Conservation (phyloP, 2,329 filamentous ascomycete genomes). For the Aspergillus eucalypticola region DNA sequence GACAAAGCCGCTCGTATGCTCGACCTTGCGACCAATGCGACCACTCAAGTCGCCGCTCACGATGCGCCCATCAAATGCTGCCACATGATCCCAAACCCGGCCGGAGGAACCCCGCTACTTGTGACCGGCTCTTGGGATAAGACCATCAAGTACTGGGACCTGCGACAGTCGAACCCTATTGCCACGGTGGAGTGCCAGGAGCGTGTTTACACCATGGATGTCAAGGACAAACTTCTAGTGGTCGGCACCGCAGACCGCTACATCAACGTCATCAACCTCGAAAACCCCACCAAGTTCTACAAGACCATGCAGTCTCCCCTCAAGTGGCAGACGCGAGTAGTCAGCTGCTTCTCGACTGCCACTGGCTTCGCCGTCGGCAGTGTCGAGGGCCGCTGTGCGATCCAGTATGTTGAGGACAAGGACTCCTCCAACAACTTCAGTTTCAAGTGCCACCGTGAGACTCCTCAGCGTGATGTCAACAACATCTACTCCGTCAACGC, state of each 20-base stretch:
- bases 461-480: slow-evolving; percentile 67
- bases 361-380: slow-evolving; percentile 92
- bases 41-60: slow-evolving; percentile 76
- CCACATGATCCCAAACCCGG: slow-evolving; percentile 70
- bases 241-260: slow-evolving; percentile 92
- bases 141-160: slow-evolving; percentile 60
- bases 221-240: slow-evolving; percentile 83
- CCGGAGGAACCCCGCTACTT: slow-evolving; percentile 66
- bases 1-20: slow-evolving; percentile 89
- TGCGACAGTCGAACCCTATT: slow-evolving; percentile 51
- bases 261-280: slow-evolving; percentile 92
- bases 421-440: slow-evolving; percentile 91
- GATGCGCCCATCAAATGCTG: slow-evolving; percentile 78
- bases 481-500: slow-evolving; percentile 95
- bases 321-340: slow-evolving; percentile 96
- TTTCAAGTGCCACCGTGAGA: slow-evolving; percentile 97
- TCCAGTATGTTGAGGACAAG: slow-evolving; percentile 98
- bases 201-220: slow-evolving; percentile 81
- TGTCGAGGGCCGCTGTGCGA: slow-evolving; percentile 95
- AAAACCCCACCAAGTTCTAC: slow-evolving; percentile 86
- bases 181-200: slow-evolving; percentile 52
- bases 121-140: slow-evolving; percentile 75
- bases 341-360: slow-evolving; percentile 91
- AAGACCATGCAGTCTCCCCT: slow-evolving; percentile 94
- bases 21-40: slow-evolving; percentile 66